phyloP scores from a whole-genome alignment of 495 filamentous ascomycete species.

The Haplographium delicatum region DNA sequence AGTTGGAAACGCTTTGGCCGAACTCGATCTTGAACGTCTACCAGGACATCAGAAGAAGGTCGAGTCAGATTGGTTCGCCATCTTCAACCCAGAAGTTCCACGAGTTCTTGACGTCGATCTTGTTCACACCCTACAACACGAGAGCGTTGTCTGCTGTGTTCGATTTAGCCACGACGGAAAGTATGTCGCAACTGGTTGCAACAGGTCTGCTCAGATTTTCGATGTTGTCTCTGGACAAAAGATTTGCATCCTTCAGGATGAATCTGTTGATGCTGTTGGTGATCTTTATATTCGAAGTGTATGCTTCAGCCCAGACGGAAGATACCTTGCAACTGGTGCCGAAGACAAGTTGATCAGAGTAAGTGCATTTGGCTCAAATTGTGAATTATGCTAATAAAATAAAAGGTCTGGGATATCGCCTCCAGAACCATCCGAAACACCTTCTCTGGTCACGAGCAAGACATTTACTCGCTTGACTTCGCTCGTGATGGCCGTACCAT shows the following conservation, averaged over 20 bases:
- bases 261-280: constrained; percentile 74
- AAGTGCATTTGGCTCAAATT: constrained; percentile 31
- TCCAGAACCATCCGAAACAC: constrained; percentile 70
- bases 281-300: constrained; percentile 90
- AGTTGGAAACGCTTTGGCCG: constrained; percentile 77
- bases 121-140: constrained; percentile 78
- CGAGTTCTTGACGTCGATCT: constrained; percentile 82
- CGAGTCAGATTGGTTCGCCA: constrained; percentile 78
- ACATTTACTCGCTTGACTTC: constrained; percentile 92
- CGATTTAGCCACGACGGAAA: constrained; percentile 85
- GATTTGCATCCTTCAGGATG: constrained; percentile 75
- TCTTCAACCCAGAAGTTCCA: constrained; percentile 82
- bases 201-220: constrained; percentile 85
- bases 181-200: constrained; percentile 85
- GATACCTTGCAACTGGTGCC: constrained; percentile 82
- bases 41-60: constrained; percentile 81
- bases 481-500: constrained; percentile 82
- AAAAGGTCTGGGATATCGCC: constrained; percentile 91
- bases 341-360: constrained; percentile 90
- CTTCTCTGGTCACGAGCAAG: constrained; percentile 83
- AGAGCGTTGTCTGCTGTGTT: constrained; percentile 89
- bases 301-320: constrained; percentile 88
- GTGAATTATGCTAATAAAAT: constrained; percentile 15
- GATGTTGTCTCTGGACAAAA: constrained; percentile 75
- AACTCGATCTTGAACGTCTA: constrained; percentile 79